Base-by-base conservation (phyloP, 2,329 filamentous ascomycete species). In the Fusarium pseudoanthophilum region DNA sequence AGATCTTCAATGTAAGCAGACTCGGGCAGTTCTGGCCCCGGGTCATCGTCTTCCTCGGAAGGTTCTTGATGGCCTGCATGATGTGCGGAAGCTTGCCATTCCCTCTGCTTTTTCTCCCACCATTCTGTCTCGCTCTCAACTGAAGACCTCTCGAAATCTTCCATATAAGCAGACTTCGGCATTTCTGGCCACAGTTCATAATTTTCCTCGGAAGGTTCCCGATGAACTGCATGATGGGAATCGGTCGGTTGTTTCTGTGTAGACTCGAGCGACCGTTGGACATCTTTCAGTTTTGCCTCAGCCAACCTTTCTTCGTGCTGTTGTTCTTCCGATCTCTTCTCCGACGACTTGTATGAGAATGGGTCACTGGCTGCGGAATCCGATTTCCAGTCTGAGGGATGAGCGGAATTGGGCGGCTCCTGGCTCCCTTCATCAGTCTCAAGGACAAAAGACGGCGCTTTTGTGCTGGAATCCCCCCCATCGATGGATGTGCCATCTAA, bases 101-200 rank as follows among this genome's bases (percentile, higher is more conserved):
- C 9, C 14, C 15, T 52, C 5, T 21, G 4, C 18, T 26, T 20
- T 14, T 15, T 34, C 21, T 34, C 13, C 49, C 16, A 15, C 5
- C 13, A 52, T 20, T 20, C 4, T 15, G 8, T 26, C 16, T 36
- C 49, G 11, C 16, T 36, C 49, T 36, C 16, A 15, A 15, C 2
- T 7, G 21, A 6, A 20, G 49, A 20, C 32, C 10, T 34, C n/a
- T 36, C 13, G 18, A 6, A 26, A 5, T 26, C 49, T 15, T 36
- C n/a, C 8, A 26, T 18, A 0, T 20, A 26, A 21, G 13, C n/a
- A 7, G 5, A 13, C 3, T 36, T 20, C 1, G 32, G n/a, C 7
- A 32, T 18, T 6, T 26, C 16, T 24, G 18, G 11, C 15, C n/a
- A 7, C 13, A 36, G 4, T 7, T 52, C 49, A 20, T 52, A 13